Percentiles rank a stretch among this genome's conserved stretches.
Evolutionary conservation across 1,139 yeast genomes (phyloP).

Genomic region (Taphrina pruni): DNA sequence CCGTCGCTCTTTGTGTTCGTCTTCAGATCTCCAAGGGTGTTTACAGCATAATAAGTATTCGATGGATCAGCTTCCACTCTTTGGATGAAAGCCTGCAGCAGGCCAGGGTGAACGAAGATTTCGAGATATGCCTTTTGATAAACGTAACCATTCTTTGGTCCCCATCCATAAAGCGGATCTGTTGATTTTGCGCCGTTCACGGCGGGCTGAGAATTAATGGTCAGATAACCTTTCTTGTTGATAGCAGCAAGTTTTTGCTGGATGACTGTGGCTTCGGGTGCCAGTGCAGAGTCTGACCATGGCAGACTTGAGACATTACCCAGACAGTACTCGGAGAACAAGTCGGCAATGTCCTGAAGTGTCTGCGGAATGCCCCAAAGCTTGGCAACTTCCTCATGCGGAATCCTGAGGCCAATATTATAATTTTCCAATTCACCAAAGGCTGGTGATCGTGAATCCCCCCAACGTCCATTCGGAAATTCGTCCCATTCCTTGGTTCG

Average conservation of each 20-base stretch:
- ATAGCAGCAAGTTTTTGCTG: conserved; percentile 64
- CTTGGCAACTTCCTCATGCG: conserved; percentile 71
- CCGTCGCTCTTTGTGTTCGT: conserved; percentile 72
- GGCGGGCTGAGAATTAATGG: conserved; percentile 95
- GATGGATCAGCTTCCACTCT: conserved; percentile 57
- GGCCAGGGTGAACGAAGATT: conserved; percentile 69
- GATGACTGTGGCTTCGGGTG: conserved; percentile 74
- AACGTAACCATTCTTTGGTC: conserved; percentile 88
- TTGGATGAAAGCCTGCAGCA: conserved; percentile 56
- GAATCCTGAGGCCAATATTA: conserved; percentile 60
- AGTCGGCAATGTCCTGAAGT: conserved; percentile 63
- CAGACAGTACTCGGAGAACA: conserved; percentile 68
- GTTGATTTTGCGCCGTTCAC: conserved; percentile 77
- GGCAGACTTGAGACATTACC: conserved; percentile 81
- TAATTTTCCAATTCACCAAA: conserved; percentile 80
- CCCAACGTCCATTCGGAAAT: conserved; percentile 95
- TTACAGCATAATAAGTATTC: conserved; percentile 81
- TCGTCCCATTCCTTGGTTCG: conserved; percentile 96
- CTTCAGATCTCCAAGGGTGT: conserved; percentile 60
- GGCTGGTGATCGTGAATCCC: conserved; percentile 91
- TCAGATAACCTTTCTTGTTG: conserved; percentile 71
- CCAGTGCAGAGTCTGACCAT: conserved; percentile 92
- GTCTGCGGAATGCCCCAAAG: conserved; percentile 84
- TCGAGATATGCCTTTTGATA: conserved; percentile 93
- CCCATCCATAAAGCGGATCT: conserved; percentile 88